Conservation (phyloP, 1,139 yeast genomes). For the Candida sojae region DNA sequence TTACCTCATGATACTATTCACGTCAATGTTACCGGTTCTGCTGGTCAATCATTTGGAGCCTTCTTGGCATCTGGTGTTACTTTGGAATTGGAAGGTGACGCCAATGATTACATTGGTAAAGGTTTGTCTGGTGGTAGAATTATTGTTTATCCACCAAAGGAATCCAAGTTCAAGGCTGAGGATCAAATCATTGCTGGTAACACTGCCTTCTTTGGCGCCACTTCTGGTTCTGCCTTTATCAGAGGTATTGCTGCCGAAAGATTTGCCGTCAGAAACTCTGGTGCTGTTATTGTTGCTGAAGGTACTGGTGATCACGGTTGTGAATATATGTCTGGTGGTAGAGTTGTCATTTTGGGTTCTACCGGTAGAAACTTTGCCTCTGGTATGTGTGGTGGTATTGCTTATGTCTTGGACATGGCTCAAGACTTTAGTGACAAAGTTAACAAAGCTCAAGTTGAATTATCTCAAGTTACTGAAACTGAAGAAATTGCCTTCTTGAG, state of each 20-base stretch:
- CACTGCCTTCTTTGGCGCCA: slow-evolving; percentile 97
- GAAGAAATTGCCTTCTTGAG: slow-evolving; percentile 92
- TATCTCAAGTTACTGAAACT: slow-evolving; percentile 77
- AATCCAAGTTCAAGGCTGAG: slow-evolving; percentile 84
- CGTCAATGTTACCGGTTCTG: slow-evolving; percentile 87
- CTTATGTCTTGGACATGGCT: slow-evolving; percentile 92
- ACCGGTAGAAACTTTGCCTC: slow-evolving; percentile 98
- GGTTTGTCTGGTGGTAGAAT: slow-evolving; percentile 96
- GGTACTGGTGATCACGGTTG: slow-evolving; percentile 99
- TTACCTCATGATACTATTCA: slow-evolving; percentile 96
- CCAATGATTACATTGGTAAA: slow-evolving; percentile 97
- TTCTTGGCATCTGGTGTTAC: slow-evolving; percentile 96
- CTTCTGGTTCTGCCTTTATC: slow-evolving; percentile 90
- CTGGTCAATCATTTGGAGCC: slow-evolving; percentile 99
- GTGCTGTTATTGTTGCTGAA: slow-evolving; percentile 95
- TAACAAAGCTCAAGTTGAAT: slow-evolving; percentile 80
- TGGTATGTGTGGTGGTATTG: slow-evolving; percentile 99
- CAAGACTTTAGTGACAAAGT: slow-evolving; percentile 86
- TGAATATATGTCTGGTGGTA: slow-evolving; percentile 99
- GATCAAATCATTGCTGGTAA: slow-evolving; percentile 97
- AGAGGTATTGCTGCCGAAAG: slow-evolving; percentile 99
- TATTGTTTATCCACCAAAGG: slow-evolving; percentile 88
- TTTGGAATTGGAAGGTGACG: slow-evolving; percentile 93
- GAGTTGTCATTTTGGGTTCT: slow-evolving; percentile 87
- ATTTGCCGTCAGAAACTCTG: slow-evolving; percentile 97